Evolutionary conservation across 1,284 basidiomycete genomes (phyloP).

Genomic region (Rhodotorula sp.): DNA sequence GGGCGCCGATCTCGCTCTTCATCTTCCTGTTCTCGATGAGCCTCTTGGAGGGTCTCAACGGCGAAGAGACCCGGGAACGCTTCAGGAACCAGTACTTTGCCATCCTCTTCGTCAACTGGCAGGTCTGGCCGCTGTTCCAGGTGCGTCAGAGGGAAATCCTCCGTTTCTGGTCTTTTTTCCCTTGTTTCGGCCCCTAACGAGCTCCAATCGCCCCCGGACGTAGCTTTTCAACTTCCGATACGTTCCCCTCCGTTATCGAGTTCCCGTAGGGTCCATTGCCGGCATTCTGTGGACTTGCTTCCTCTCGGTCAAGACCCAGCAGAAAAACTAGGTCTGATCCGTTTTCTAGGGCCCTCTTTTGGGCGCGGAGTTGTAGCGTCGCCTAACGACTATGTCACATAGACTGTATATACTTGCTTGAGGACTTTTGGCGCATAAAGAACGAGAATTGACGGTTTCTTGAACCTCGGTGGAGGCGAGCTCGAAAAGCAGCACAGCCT

Average conservation of each 20-base stretch:
- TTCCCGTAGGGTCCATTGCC: slow-evolving; percentile 32
- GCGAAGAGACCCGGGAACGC: slow-evolving; percentile 28
- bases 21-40: slow-evolving; percentile 41
- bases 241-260: slow-evolving; percentile 35
- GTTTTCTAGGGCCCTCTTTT: too few relatives aligned
- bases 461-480: too few relatives aligned
- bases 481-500: too few relatives aligned
- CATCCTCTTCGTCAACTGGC: slow-evolving; percentile 40
- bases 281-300: slow-evolving; percentile 33
- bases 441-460: too few relatives aligned
- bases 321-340: slow-evolving; percentile 8
- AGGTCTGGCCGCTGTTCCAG: slow-evolving; percentile 40
- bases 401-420: too few relatives aligned
- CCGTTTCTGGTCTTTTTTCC: background rate
- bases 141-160: background rate
- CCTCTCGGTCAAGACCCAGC: slow-evolving; percentile 19
- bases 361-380: too few relatives aligned
- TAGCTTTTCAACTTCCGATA: slow-evolving; percentile 37
- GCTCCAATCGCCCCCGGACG: too few relatives aligned
- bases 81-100: slow-evolving; percentile 31
- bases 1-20: slow-evolving; percentile 33
- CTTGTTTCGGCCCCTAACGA: too few relatives aligned
- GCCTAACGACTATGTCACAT: too few relatives aligned
- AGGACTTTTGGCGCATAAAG: too few relatives aligned
- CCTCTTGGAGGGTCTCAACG: slow-evolving; percentile 36